These are phyloP conservation scores for Cyberlindnera galapagoensis DNA, from an alignment of 805 yeast species.

Conservation along the genomic window DNA sequence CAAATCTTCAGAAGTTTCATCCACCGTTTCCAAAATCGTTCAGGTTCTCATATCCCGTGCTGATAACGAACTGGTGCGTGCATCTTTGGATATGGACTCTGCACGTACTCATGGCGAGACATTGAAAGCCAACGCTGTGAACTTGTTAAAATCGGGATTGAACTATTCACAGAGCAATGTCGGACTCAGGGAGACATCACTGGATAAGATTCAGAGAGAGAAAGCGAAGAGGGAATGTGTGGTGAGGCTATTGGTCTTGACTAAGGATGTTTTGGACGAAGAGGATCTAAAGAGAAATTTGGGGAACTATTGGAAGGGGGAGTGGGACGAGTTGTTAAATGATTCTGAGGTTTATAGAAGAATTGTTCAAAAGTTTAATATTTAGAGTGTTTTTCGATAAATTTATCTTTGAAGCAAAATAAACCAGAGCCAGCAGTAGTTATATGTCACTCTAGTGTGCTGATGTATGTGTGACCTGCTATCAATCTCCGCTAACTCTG, in stretches of 20 bases:
- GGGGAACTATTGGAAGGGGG: slow-evolving; percentile 16
- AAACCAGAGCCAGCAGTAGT: no score
- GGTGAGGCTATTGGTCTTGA: slow-evolving; percentile 16
- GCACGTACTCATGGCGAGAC: slow-evolving; percentile 9
- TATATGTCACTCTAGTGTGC: no score
- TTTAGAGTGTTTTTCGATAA: no score
- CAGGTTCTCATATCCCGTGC: slow-evolving; percentile 21
- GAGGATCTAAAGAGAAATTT: slow-evolving; percentile 19
- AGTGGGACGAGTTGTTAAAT: slow-evolving; percentile 15
- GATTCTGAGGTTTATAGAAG: no score
- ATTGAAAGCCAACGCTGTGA: slow-evolving; percentile 12
- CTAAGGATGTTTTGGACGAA: slow-evolving; percentile 8
- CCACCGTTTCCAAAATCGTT: slow-evolving; percentile 15
- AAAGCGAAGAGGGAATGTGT: slow-evolving; percentile 20
- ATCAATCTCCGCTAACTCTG: no score
- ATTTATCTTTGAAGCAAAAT: no score
- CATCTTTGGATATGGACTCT: slow-evolving; percentile 9
- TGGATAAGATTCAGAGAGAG: slow-evolving; percentile 17
- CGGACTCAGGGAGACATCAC: slow-evolving; percentile 20
- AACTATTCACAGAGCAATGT: slow-evolving; percentile 18
- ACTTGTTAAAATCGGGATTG: slow-evolving; percentile 20
- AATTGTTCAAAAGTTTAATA: no score
- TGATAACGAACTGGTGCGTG: slow-evolving; percentile 20
- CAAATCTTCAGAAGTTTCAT: slow-evolving; percentile 15
- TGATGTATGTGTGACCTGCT: no score